Base-by-base conservation (phyloP, 805 yeast genomes). In the Myxozyma nipponensis region DNA sequence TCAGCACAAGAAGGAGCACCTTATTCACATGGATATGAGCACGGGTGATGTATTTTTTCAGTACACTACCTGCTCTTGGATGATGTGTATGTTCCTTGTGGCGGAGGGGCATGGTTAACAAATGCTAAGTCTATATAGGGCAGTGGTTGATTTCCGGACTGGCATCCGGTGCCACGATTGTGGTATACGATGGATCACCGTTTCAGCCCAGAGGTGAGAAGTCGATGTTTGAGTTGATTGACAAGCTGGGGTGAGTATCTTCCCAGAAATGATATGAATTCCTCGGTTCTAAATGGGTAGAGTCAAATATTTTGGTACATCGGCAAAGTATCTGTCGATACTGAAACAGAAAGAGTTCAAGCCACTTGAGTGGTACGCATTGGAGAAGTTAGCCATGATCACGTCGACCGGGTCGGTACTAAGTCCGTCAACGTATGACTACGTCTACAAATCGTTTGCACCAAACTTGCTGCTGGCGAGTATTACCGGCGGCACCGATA, bases 31-130 rank as follows among this genome's bases (percentile, higher is more conserved):
- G 47, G 60, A 58, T 44, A 49, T 58, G 54, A 36, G 26, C 24
- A 45, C 42, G 5, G 55, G 55, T 1, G 60, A 58, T 26, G 58
- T 56, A 22, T 58, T 58, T 43, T 58, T 58, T 37, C 62, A 58
- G 39, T 58, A 58, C 39, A 58, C 62, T 4, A 58, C 62, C 10
- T 58, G 62, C 50, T 58, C 62, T 21, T 58, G 62, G 62, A 58
- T 58, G 62, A 58, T 58, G 62, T 58, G 48, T 36, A 35, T 4
- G 41, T 13, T 3, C n/a, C 23, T 36, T n/a, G 3, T 13, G 30
- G 3, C 30, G 17, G 10, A n/a, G n/a, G n/a, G 19, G 30, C 34
- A 24, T n/a, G 7, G 4, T 17, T 19, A 9, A 23, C 4, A 34
- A 22, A 6, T n/a, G 25, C 41, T 43, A 17, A 32, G 32, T 43